These are phyloP conservation scores for Fusarium buxicola DNA, from an alignment of 2,329 filamentous ascomycete species.

Conservation along the genomic window DNA sequence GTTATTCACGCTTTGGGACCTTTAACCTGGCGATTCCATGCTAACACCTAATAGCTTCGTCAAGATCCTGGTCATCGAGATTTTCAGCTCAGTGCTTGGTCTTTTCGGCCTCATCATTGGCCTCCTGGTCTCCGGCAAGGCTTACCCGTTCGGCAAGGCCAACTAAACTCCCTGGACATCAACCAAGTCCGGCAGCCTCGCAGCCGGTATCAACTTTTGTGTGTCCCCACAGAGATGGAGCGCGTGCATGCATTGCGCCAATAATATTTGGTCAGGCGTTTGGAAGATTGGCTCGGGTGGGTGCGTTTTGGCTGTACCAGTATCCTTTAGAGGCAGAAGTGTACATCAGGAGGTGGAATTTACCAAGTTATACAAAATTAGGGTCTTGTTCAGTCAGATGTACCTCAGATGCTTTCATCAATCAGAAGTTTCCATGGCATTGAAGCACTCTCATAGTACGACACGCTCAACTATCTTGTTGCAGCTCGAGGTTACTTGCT, in stretches of 20 bases:
- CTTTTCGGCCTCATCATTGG: slow-evolving; percentile 97
- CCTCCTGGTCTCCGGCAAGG: slow-evolving; percentile 86
- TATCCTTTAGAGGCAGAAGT: slow-evolving; percentile 48
- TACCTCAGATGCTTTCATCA: slow-evolving; percentile 37
- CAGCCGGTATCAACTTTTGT: slow-evolving; percentile 30
- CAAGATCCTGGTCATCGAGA: slow-evolving; percentile 98
- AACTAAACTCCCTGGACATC: slow-evolving; percentile 37
- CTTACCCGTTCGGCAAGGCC: slow-evolving; percentile 73
- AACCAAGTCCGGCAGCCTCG: slow-evolving; percentile 25
- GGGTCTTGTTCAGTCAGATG: slow-evolving; percentile 25
- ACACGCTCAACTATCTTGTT: background rate
- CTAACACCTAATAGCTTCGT: slow-evolving; percentile 77
- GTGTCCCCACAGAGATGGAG: slow-evolving; percentile 41
- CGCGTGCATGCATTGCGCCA: slow-evolving; percentile 52
- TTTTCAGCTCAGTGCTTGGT: slow-evolving; percentile 97
- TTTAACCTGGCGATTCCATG: slow-evolving; percentile 1
- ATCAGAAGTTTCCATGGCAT: slow-evolving; percentile 31
- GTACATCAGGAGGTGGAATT: slow-evolving; percentile 50
- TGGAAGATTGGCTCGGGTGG: slow-evolving; percentile 52
- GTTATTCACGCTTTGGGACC: slow-evolving; percentile 50
- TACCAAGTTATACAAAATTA: slow-evolving; percentile 44
- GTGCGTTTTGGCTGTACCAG: slow-evolving; percentile 52
- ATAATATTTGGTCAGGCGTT: slow-evolving; percentile 56
- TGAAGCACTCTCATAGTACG: background rate
- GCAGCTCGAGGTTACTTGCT: background rate